phyloP scores from a whole-genome alignment of 345 rosid genomes.

The Brassica juncea region DNA sequence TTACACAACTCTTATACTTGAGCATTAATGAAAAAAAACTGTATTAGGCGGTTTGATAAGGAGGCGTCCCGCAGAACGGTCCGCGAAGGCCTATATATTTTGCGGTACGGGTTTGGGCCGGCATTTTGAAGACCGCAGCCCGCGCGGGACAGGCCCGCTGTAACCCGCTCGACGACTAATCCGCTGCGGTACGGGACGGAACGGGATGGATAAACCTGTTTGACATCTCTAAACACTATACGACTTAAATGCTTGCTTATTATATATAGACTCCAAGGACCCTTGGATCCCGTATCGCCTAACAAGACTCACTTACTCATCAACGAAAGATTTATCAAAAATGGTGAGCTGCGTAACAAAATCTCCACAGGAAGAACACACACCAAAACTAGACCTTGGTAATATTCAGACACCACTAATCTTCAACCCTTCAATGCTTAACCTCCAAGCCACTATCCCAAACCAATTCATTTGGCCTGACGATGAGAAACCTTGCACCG shows the following conservation, averaged over 20 bases:
- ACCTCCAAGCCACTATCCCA: constrained; percentile 56
- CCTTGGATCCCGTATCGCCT: constrained; percentile 25
- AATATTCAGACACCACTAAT: constrained; percentile 47
- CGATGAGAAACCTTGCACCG: constrained; percentile 56
- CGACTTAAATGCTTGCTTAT: constrained; percentile 19
- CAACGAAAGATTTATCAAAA: constrained; percentile 17
- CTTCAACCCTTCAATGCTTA: constrained; percentile 67
- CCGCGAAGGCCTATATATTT: no score
- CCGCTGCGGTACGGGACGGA: no score
- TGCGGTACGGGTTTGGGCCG: no score
- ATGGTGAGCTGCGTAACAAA: constrained; percentile 48
- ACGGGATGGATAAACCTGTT: no score
- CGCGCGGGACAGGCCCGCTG: no score
- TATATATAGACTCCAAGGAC: constrained; percentile 18
- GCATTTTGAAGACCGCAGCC: no score
- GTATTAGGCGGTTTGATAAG: no score
- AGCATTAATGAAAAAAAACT: no score
- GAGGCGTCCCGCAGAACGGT: no score
- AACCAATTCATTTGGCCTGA: constrained; percentile 92
- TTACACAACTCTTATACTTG: no score
- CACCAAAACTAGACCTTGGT: constrained; percentile 38
- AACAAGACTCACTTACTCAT: constrained; percentile 20
- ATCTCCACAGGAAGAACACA: constrained; percentile 33
- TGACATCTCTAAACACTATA: no score
- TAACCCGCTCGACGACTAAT: no score